Percentiles rank a stretch among this genome's conserved stretches.
These are phyloP conservation scores for Aspergillus sp. DNA, from an alignment of 2,329 filamentous ascomycete species.

Conservation along the genomic window DNA sequence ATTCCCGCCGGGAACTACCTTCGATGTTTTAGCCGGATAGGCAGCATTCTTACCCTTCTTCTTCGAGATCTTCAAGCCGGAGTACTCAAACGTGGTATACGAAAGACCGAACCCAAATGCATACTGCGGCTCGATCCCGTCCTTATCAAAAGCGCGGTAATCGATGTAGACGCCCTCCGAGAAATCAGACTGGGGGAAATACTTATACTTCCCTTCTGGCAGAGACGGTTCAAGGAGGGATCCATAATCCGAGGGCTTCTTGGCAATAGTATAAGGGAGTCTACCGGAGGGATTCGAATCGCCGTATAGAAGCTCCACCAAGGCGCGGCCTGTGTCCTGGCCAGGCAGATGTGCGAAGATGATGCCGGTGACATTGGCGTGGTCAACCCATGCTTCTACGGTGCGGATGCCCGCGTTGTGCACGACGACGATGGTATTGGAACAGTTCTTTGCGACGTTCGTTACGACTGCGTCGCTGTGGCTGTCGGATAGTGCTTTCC, in stretches of 20 bases:
- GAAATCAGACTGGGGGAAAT: too few relatives aligned
- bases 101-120: too few relatives aligned
- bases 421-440: slow-evolving; percentile 63
- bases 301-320: slow-evolving; percentile 60
- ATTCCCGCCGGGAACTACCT: background rate
- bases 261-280: slow-evolving; percentile 63
- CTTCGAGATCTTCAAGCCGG: too few relatives aligned
- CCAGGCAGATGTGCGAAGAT: slow-evolving; percentile 66
- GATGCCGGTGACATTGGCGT: slow-evolving; percentile 64
- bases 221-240: too few relatives aligned
- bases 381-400: slow-evolving; percentile 57
- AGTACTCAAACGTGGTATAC: too few relatives aligned
- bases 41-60: background rate
- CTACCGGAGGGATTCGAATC: slow-evolving; percentile 57
- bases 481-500: slow-evolving; percentile 30
- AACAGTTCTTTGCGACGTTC: slow-evolving; percentile 59
- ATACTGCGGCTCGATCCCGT: too few relatives aligned
- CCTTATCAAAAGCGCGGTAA: too few relatives aligned
- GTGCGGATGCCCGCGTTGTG: slow-evolving; percentile 64
- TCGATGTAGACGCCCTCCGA: too few relatives aligned
- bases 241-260: slow-evolving; percentile 27
- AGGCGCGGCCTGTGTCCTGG: slow-evolving; percentile 59
- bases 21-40: background rate
- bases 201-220: too few relatives aligned
- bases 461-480: slow-evolving; percentile 53